Percentiles rank a stretch among this genome's conserved stretches.
Evolutionary conservation across 768 basidiomycete genomes (phyloP).

Genomic region (Infundibulicybe gibba): DNA sequence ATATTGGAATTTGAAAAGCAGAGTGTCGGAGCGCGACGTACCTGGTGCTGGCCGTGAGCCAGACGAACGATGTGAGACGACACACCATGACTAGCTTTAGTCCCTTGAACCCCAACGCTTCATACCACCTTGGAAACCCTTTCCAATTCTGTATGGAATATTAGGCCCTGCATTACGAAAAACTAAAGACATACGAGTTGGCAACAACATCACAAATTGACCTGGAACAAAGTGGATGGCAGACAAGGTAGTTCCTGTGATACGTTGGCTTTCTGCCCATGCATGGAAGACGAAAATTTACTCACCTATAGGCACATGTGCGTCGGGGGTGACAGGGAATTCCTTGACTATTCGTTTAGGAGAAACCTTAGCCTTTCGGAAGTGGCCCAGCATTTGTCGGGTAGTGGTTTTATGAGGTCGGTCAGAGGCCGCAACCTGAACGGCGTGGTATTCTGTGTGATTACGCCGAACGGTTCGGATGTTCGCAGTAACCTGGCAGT

Average conservation of each 20-base stretch:
- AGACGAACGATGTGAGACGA: slow-evolving; percentile 87
- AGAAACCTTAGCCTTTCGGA: slow-evolving; percentile 73
- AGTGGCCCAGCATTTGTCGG: slow-evolving; percentile 85
- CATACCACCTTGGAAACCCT: slow-evolving; percentile 97
- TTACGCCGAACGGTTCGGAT: slow-evolving; percentile 60
- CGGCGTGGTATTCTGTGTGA: slow-evolving; percentile 80
- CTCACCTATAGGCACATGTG: slow-evolving; percentile 86
- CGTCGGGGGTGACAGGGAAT: slow-evolving; percentile 86
- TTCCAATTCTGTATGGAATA: slow-evolving; percentile 68
- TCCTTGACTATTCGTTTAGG: slow-evolving; percentile 86
- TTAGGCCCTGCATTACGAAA: not conserved
- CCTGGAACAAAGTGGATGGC: slow-evolving; percentile 97
- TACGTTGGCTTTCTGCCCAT: not conserved
- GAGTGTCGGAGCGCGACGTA: slow-evolving; percentile 24
- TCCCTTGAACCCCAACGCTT: slow-evolving; percentile 95
- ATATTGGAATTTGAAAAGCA: not conserved
- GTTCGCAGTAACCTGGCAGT: slow-evolving; percentile 87
- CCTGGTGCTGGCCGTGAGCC: slow-evolving; percentile 98
- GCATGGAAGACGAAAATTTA: not conserved
- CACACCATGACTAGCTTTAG: slow-evolving; percentile 94
- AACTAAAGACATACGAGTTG: slow-evolving; percentile 69
- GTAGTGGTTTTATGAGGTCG: slow-evolving; percentile 68
- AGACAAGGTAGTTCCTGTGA: slow-evolving; percentile 78
- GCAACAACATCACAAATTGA: slow-evolving; percentile 92
- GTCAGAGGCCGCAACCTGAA: slow-evolving; percentile 88